Conservation (phyloP, 768 basidiomycete genomes). For the Lactarius evosmus region DNA sequence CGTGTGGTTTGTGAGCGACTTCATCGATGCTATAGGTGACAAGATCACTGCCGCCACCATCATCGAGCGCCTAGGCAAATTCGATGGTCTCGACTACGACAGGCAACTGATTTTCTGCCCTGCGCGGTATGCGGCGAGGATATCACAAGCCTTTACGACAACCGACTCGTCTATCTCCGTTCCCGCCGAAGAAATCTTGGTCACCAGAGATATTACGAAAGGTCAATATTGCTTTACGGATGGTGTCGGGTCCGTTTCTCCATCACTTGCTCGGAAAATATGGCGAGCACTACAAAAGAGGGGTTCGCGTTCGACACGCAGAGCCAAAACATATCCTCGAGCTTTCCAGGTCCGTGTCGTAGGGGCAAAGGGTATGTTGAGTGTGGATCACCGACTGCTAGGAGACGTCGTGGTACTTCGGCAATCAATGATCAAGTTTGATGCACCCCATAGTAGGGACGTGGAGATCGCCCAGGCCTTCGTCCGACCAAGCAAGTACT, state of each 20-base stretch:
- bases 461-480: conserved; percentile 68
- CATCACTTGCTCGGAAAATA: conserved; percentile 50
- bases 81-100: conserved; percentile 48
- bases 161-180: conserved; percentile 58
- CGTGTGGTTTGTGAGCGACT: conserved; percentile 63
- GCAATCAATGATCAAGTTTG: conserved; percentile 69
- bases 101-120: conserved; percentile 52
- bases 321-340: conserved; percentile 40
- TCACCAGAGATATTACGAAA: conserved; percentile 47
- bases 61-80: conserved; percentile 53
- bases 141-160: conserved; percentile 72
- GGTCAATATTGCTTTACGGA: conserved; percentile 57
- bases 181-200: conserved; percentile 39
- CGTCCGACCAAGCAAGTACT: conserved; percentile 55
- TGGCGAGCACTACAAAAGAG: conserved; percentile 41
- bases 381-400: conserved; percentile 50
- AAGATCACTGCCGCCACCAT: conserved; percentile 46
- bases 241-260: conserved; percentile 64
- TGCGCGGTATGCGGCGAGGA: conserved; percentile 66
- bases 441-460: conserved; percentile 42
- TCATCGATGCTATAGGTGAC: conserved; percentile 36
- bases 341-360: conserved; percentile 60
- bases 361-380: conserved; percentile 65
- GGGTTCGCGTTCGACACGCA: conserved; percentile 37
- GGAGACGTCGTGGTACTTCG: conserved; percentile 53